Evolutionary conservation across 2,329 filamentous ascomycete genomes (phyloP).

Genomic region (Tolypocladium guangdongense): DNA sequence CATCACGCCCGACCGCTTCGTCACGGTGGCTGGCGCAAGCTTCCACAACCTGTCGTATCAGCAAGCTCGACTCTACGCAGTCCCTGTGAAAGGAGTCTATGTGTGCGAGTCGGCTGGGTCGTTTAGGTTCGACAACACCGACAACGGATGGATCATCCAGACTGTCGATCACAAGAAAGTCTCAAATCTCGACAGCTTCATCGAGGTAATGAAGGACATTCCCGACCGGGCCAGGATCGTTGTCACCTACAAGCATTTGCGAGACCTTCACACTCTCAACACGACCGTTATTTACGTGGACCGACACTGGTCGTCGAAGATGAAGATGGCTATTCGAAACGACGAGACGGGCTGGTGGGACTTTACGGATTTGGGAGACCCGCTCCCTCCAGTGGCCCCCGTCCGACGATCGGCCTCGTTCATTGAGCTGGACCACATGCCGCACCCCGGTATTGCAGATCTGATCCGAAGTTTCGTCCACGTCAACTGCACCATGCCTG

Average conservation of each 20-base stretch:
- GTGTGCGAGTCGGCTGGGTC: conserved; percentile 92
- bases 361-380: conserved; percentile 73
- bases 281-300: conserved; percentile 89
- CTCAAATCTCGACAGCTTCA: conserved; percentile 76
- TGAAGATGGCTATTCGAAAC: conserved; percentile 85
- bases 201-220: conserved; percentile 81
- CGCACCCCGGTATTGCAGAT: conserved; percentile 81
- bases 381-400: conserved; percentile 63
- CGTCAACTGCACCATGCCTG: conserved; percentile 82
- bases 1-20: conserved; percentile 93
- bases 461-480: conserved; percentile 92
- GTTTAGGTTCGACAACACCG: conserved; percentile 84
- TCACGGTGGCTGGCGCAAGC: conserved; percentile 84
- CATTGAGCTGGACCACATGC: conserved; percentile 80
- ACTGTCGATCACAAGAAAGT: conserved; percentile 87
- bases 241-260: conserved; percentile 88
- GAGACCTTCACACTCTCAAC: conserved; percentile 88
- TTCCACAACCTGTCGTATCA: conserved; percentile 98
- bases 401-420: conserved; percentile 75
- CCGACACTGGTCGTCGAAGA: conserved; percentile 90
- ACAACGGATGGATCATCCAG: conserved; percentile 90
- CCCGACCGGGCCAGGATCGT: conserved; percentile 77
- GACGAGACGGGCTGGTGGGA: conserved; percentile 90
- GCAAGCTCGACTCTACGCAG: conserved; percentile 89
- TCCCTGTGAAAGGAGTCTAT: conserved; percentile 84